Base-by-base conservation (phyloP, 1,284 basidiomycete species). In the Ceratobasidium theobromae region DNA sequence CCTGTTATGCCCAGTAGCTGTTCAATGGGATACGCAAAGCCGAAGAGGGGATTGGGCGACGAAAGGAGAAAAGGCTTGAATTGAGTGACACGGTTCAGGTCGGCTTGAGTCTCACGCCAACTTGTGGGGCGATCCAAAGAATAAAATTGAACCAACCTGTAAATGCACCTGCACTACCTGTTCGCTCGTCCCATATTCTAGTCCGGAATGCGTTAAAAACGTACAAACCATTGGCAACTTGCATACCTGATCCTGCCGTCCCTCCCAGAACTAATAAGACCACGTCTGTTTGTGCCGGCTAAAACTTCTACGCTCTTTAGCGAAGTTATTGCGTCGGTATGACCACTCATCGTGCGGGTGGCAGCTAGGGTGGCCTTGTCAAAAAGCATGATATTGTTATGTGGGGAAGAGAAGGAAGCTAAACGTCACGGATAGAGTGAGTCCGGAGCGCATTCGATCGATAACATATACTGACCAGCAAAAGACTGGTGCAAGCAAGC, bases 171-270 rank as follows among this genome's bases (percentile, higher is more conserved):
- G 60, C 60, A 28, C 60, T 53, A 38, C 60, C 60, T 30, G 33
- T 12, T 33, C 60, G 60, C 28, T 65, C 60, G 27, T 65, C 60
- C 60, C 60, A 65, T 45, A 65, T 65, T 27, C 60, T 65, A 43
- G 16, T 43, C 16, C 12, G 2, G 23, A 18, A 43, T 28, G 35
- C n/a, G 60, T 45, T 53, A 53, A 25, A 45, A 14, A 28, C 38
- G 12, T n/a, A 38, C 49, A 16, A 3, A 5, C 6, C 18, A 28
- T 27, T 40, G 40, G 25, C 38, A n/a, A 52, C 28, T 30, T 21
- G 49, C 43, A 18, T 33, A 60, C 60, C 60, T 67, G 21, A 70
- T 52, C 23, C 57, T 58, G 23, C 66, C 68, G 23, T 70, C 69
- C 25, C 38, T 66, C 9, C 69, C 66, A 25, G 52, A 65, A 14